Base-by-base conservation (phyloP, 805 yeast species). In the Soucietia sequanensis region DNA sequence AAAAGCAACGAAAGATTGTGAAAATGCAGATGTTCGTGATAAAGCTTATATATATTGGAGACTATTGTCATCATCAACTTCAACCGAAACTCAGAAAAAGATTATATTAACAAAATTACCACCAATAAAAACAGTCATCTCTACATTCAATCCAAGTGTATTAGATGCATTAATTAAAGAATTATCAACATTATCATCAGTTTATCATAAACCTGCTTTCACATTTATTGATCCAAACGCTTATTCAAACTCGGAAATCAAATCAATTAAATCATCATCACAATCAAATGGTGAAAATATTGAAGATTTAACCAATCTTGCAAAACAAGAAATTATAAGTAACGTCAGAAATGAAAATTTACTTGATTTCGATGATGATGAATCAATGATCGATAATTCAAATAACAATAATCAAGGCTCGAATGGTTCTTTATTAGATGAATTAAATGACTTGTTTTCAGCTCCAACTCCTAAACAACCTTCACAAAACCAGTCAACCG, bases 1-100 rank as follows among this genome's bases (percentile, higher is more conserved):
- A 40, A 55, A 71, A 39, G 79, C 86, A 7, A 83, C 89, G 4
- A 75, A 73, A 38, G 72, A 76, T 27, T 69, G 83, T 37, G 84
- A 81, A 41, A 82, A 81, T 50, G 77, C 87, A 2, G 95, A 84
- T 52, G 83, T 84, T 18, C 72, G 93, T 56, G 95, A 84, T 55
- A 78, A 81, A 65, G 89, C 91, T 1, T 84, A 75, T 55, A 66
- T 84, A 27, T 84, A 83, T 54, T 84, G 93, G 93, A 74, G 95
- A 61, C 68, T 85, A 31, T 62, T 84, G 33, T 82, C 89, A 9
- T 48, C 66, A 5, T 61, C 66, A 28, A 47, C 62, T 3, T 52
- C 65, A 2, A 50, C 50, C 5, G 65, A 65, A 6, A 50, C 68
- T 5, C 70, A 84, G 33, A 66, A 71, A 44, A 66, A 70, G 27